Evolutionary conservation across 2,329 filamentous ascomycete genomes (phyloP), one percentile per base, ranked within the genome.

Genomic region (Bipolaris oryzae): DNA sequence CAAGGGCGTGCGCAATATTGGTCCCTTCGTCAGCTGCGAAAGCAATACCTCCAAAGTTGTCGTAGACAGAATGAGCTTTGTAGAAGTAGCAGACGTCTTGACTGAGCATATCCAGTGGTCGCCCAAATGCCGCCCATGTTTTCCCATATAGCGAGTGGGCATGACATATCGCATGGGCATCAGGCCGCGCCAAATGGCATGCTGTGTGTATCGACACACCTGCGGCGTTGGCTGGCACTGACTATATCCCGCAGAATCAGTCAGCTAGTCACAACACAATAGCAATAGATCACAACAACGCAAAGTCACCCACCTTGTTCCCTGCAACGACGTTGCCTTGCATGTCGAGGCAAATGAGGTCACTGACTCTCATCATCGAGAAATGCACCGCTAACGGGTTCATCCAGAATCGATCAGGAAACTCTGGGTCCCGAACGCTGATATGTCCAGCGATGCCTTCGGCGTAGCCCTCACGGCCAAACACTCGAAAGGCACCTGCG

Each of bases 391-490:
- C 86, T 1, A 89, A 75, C 58, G 70, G 86, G 77, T 83, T 89
- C 73, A 87, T 89, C 87, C 88, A 90, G 74, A 87, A 86, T 20
- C 79, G 78, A 57, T 82, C 75, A 0, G 75, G 74, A 62, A 82
- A 79, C 70, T 87, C 84, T 0, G 86, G 85, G 68, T 89, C 87
- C 16, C 85, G 80, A 5, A 89, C 82, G 25, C 79, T 82, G 67
- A 89, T 89, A 71, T 88, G 86, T 0, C 87, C 87, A 28, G 81
- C 79, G 76, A 88, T 86, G 50, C 87, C 87, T 74, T 89, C 87
- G 2, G 82, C 84, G 72, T 84, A 89, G 44, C 84, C 85, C 63
- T 83, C 80, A 42, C 85, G 82, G 2, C 84, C 78, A 72, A 87
- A 88, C 70, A 87, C 81, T 33, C 87, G 85, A 75, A 89, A 89